Evolutionary conservation across 352 stramenopile genomes (phyloP).

Genomic region (Globisporangium middletonii): DNA sequence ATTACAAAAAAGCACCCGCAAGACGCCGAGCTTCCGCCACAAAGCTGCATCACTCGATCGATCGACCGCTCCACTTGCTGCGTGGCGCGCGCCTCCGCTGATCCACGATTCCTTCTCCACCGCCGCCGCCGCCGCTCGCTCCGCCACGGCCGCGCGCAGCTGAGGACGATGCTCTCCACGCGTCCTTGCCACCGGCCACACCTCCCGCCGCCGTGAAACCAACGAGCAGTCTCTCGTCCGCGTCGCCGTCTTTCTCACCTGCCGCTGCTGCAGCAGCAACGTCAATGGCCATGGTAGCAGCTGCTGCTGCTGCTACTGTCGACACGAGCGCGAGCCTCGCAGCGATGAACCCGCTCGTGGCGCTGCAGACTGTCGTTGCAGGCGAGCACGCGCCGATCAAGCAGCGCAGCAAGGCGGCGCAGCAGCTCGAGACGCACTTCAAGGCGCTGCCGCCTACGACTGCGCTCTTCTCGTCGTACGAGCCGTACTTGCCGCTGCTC

Average conservation of each 20-base stretch:
- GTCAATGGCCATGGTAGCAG: neutral
- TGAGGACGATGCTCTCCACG: conserved; percentile 11
- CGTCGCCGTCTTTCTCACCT: conserved; percentile 14
- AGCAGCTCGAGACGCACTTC: conserved; percentile 40
- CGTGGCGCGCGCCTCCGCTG: no score
- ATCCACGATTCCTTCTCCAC: conserved; percentile 6
- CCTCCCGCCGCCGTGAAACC: neutral
- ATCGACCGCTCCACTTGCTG: no score
- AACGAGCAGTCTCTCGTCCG: conserved; percentile 6
- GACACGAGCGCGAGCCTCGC: neutral
- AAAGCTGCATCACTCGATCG: no score
- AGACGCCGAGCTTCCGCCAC: no score
- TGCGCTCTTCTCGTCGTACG: conserved; percentile 32
- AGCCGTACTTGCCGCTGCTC: conserved; percentile 43
- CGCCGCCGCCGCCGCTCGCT: conserved; percentile 9
- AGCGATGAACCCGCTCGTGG: conserved; percentile 30
- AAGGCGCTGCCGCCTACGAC: conserved; percentile 17
- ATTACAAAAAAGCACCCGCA: no score
- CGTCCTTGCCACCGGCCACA: conserved; percentile 3
- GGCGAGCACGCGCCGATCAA: conserved; percentile 28
- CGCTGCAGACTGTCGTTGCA: conserved; percentile 40
- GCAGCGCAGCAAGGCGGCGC: conserved; percentile 34
- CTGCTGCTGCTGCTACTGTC: neutral
- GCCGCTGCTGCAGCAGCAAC: neutral
- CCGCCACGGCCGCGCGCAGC: conserved; percentile 10